A percentile compares a stretch with the other conserved stretches of the same genome.
phyloP scores from a whole-genome alignment of 2,329 filamentous ascomycete species.

The Cadophora gregata region DNA sequence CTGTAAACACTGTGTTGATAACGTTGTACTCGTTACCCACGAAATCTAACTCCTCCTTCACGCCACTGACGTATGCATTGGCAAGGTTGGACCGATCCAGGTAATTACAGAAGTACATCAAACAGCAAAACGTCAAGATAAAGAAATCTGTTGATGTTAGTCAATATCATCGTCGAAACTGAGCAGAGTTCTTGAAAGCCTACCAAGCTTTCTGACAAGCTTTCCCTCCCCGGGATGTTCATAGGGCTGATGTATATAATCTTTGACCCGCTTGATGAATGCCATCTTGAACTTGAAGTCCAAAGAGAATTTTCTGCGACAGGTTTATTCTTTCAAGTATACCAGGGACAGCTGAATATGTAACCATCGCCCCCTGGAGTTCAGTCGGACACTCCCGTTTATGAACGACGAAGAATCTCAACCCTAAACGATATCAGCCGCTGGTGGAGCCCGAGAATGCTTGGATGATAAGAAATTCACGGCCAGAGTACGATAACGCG shows the following conservation, averaged over 20 bases:
- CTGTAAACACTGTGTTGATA: slow-evolving; percentile 56
- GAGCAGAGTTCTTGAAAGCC: background rate
- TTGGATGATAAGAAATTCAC: slow-evolving; percentile 3
- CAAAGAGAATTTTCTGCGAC: background rate
- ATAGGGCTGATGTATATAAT: slow-evolving; percentile 37
- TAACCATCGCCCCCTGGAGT: background rate
- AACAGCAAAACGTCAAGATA: slow-evolving; percentile 47
- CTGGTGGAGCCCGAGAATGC: background rate
- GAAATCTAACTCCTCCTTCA: slow-evolving; percentile 57
- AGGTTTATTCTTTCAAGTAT: background rate
- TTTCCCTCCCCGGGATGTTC: slow-evolving; percentile 38
- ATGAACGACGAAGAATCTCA: background rate
- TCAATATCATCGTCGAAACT: background rate
- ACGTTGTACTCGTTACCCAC: slow-evolving; percentile 56
- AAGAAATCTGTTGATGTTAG: slow-evolving; percentile 38
- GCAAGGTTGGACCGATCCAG: slow-evolving; percentile 58
- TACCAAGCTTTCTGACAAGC: slow-evolving; percentile 39
- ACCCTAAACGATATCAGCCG: background rate
- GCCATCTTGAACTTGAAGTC: slow-evolving; percentile 17
- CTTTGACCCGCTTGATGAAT: slow-evolving; percentile 26
- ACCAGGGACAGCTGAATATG: background rate
- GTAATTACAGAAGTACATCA: slow-evolving; percentile 47
- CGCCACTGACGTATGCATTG: slow-evolving; percentile 61
- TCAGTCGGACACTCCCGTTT: background rate
- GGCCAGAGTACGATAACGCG: slow-evolving; percentile 17